These are phyloP conservation scores for Asterionellopsis glacialis DNA, from an alignment of 108 stramenopile species.

Conservation along the genomic window DNA sequence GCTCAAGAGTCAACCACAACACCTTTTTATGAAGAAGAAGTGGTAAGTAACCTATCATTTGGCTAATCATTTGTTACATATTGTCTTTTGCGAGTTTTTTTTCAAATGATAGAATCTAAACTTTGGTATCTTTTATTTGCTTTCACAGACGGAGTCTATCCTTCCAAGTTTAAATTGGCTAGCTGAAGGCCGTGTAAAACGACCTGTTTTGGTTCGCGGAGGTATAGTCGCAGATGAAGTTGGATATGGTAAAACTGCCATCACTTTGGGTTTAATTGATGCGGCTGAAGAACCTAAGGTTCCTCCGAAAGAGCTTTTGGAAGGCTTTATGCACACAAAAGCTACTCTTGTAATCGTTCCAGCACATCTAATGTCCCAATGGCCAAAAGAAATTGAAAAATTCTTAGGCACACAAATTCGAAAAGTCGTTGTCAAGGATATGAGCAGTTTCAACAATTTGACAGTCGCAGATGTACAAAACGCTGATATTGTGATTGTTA, in stretches of 20 bases:
- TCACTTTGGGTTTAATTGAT: conserved; percentile 39
- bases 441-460: conserved; percentile 18
- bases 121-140: too few species aligned
- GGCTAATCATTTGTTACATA: too few species aligned
- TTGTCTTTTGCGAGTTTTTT: too few species aligned
- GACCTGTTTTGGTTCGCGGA: conserved; percentile 27
- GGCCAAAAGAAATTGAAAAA: conserved; percentile 35
- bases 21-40: conserved; percentile 37
- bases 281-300: conserved; percentile 4
- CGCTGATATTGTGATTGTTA: conserved; percentile 34
- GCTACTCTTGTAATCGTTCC: conserved; percentile 42
- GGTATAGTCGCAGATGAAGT: conserved; percentile 45
- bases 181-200: conserved; percentile 30
- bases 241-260: conserved; percentile 45
- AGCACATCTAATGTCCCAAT: conserved; percentile 27
- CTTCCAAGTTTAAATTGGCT: conserved; percentile 28
- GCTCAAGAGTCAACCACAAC: conserved; percentile 20
- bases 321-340: conserved; percentile 11
- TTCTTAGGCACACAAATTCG: conserved; percentile 23
- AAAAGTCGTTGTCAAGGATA: conserved; percentile 10
- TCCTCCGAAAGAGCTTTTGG: conserved; percentile 3
- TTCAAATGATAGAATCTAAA: too few species aligned
- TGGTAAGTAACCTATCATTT: conserved; percentile 19
- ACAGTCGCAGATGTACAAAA: conserved; percentile 19
- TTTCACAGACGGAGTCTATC: too few species aligned